A percentile compares a stretch with the other conserved stretches of the same genome.
These are phyloP conservation scores for Septoria petroselini DNA, from an alignment of 2,329 filamentous ascomycete genomes.

Conservation along the genomic window DNA sequence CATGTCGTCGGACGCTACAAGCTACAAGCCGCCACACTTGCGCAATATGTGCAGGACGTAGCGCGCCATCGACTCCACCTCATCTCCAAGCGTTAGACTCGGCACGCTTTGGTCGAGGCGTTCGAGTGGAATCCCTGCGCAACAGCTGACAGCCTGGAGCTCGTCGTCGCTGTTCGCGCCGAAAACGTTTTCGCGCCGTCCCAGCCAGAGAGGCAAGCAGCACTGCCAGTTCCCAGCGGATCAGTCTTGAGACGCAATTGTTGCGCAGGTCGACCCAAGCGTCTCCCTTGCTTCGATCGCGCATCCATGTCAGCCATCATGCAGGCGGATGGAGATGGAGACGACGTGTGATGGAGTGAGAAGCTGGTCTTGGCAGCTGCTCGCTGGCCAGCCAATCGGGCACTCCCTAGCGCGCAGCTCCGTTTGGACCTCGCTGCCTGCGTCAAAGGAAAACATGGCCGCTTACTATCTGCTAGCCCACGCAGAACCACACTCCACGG, in stretches of 20 bases:
- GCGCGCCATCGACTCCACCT: constrained; percentile 19
- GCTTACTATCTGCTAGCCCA: constrained; percentile 6
- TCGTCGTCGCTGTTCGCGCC: constrained; percentile 20
- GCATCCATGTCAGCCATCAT: constrained; percentile 32
- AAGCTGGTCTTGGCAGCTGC: constrained; percentile 1
- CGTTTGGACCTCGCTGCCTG: neutral
- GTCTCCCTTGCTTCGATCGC: constrained; percentile 32
- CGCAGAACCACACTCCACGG: constrained; percentile 24
- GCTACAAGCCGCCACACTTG: constrained; percentile 29
- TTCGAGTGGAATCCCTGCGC: constrained; percentile 16
- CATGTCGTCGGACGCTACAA: constrained; percentile 21
- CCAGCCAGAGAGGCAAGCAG: constrained; percentile 7
- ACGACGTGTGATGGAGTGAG: constrained; percentile 10
- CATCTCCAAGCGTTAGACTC: constrained; percentile 16
- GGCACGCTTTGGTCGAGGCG: constrained; percentile 14
- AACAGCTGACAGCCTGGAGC: constrained; percentile 6
- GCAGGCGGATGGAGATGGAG: constrained; percentile 20
- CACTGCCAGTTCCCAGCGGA: constrained; percentile 17
- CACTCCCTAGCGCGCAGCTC: neutral
- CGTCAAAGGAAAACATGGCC: constrained; percentile 12
- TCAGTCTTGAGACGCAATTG: constrained; percentile 13
- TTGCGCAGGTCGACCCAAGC: constrained; percentile 23
- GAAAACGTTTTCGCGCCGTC: constrained; percentile 5
- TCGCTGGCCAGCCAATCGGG: constrained; percentile 15
- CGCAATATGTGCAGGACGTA: constrained; percentile 31